phyloP scores from a whole-genome alignment of 2,329 filamentous ascomycete genomes.

The Cordyceps cicadae region DNA sequence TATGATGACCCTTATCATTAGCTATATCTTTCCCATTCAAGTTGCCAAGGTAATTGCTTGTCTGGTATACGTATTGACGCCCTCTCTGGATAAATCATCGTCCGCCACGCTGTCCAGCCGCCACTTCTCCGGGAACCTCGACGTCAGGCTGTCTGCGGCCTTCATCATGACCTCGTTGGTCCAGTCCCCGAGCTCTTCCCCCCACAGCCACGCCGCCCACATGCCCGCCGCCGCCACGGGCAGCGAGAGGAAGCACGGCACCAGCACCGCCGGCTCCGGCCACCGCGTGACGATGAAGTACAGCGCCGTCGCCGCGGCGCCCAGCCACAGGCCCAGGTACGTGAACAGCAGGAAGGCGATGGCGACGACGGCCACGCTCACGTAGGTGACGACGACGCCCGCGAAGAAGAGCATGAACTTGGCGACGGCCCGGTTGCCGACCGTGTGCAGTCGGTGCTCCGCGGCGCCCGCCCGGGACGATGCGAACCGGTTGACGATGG shows the following conservation, averaged over 20 bases:
- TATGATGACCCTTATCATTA: background rate
- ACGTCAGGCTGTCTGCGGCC: background rate
- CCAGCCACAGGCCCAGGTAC: constrained; percentile 17
- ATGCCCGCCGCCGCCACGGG: constrained; percentile 12
- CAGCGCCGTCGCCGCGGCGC: constrained; percentile 17
- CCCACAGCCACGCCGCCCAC: constrained; percentile 12
- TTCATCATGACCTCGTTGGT: background rate
- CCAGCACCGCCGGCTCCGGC: constrained; percentile 19
- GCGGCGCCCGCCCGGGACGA: constrained; percentile 15
- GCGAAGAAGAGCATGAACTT: constrained; percentile 12
- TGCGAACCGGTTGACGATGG: constrained; percentile 22
- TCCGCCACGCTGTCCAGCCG: constrained; percentile 11
- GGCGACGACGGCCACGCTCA: background rate
- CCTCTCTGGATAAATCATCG: constrained; percentile 18
- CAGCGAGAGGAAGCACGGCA: constrained; percentile 19
- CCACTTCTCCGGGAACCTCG: constrained; percentile 13
- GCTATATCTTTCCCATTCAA: background rate
- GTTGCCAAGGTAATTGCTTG: constrained; percentile 11
- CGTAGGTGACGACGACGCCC: background rate
- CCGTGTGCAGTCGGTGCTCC: constrained; percentile 19
- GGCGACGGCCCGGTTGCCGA: constrained; percentile 21
- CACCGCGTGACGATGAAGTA: constrained; percentile 23
- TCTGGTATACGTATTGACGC: constrained; percentile 15
- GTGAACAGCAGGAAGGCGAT: background rate
- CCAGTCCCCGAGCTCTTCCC: constrained; percentile 6